Conservation (phyloP, 495 filamentous ascomycete genomes). For the Podospora anserina region DNA sequence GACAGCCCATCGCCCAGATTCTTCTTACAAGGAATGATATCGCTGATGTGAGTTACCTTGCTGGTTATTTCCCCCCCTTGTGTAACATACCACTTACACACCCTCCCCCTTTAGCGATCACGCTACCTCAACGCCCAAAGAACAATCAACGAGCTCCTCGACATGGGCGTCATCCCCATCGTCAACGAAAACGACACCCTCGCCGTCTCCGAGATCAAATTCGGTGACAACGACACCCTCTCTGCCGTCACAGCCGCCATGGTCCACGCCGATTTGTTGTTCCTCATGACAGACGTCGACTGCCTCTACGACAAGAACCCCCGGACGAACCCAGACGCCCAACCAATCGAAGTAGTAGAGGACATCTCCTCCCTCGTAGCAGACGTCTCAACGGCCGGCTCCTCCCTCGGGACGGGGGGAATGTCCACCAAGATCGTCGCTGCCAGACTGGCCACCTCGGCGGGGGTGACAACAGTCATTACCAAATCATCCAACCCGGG, state of each 20-base stretch:
- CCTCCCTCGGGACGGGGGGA: conserved; percentile 87
- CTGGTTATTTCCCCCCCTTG: not conserved
- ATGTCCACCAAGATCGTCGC: conserved; percentile 98
- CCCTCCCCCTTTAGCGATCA: conserved; percentile 57
- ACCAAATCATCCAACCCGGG: conserved; percentile 86
- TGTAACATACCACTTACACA: conserved; percentile 13
- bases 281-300: conserved; percentile 98
- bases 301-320: conserved; percentile 97
- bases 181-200: conserved; percentile 99
- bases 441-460: conserved; percentile 87
- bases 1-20: conserved; percentile 90
- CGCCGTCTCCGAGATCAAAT: conserved; percentile 97
- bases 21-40: conserved; percentile 96
- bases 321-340: conserved; percentile 74
- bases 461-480: conserved; percentile 93
- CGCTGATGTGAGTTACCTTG: conserved; percentile 65
- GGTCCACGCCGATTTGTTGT: conserved; percentile 95
- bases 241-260: conserved; percentile 95
- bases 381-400: conserved; percentile 86
- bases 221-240: conserved; percentile 96
- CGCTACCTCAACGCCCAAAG: conserved; percentile 97
- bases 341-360: conserved; percentile 87
- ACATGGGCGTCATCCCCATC: conserved; percentile 96
- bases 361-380: conserved; percentile 83
- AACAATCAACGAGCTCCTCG: conserved; percentile 81